These are phyloP conservation scores for Tephrocybe sp. DNA, from an alignment of 768 basidiomycete genomes.

Conservation along the genomic window DNA sequence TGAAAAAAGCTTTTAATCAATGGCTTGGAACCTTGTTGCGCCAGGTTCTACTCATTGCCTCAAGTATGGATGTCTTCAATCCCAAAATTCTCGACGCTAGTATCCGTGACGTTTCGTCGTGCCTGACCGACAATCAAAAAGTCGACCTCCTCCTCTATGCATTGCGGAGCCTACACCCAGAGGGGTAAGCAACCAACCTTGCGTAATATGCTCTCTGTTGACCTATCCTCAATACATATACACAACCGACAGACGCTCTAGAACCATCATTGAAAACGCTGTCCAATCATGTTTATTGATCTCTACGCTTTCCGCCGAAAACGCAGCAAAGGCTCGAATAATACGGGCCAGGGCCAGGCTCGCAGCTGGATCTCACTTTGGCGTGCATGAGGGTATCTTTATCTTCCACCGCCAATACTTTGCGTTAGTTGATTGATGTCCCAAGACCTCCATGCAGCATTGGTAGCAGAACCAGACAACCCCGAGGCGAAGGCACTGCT, in stretches of 20 bases:
- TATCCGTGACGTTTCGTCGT: slow-evolving; percentile 64
- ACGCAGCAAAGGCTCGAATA: slow-evolving; percentile 59
- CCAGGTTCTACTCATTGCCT: not conserved
- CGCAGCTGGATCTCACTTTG: slow-evolving; percentile 56
- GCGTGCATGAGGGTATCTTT: slow-evolving; percentile 64
- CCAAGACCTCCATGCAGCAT: slow-evolving; percentile 65
- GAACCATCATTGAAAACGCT: slow-evolving; percentile 70
- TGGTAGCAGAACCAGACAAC: slow-evolving; percentile 66
- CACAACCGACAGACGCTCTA: slow-evolving; percentile 41
- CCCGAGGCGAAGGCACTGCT: slow-evolving; percentile 64
- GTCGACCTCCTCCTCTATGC: slow-evolving; percentile 74
- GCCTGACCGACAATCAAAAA: slow-evolving; percentile 64
- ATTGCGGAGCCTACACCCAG: slow-evolving; percentile 76
- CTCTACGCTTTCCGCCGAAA: slow-evolving; percentile 48
- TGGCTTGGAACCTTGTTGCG: not conserved
- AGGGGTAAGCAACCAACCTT: slow-evolving; percentile 46
- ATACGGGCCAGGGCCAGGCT: slow-evolving; percentile 67
- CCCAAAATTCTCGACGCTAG: slow-evolving; percentile 77
- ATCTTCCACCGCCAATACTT: slow-evolving; percentile 3
- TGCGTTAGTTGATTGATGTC: slow-evolving; percentile 5
- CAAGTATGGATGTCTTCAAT: slow-evolving; percentile 63
- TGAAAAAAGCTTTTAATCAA: slow-evolving; percentile 7
- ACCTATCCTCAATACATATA: not conserved
- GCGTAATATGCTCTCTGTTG: not conserved
- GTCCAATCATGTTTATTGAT: slow-evolving; percentile 70